These are phyloP conservation scores for Rehmannia glutinosa DNA, from an alignment of 257 asterid species.

Conservation along the genomic window DNA sequence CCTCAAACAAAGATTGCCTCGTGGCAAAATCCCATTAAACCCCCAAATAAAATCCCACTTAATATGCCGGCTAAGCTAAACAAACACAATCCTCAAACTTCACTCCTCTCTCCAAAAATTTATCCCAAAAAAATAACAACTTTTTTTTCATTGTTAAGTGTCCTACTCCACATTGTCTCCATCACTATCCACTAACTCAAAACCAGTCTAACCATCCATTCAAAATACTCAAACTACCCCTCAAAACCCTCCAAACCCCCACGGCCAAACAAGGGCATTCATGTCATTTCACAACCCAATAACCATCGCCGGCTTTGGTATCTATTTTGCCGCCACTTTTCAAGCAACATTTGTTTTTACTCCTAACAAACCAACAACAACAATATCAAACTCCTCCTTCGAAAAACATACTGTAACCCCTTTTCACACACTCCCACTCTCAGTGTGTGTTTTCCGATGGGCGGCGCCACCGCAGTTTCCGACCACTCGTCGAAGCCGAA, in stretches of 20 bases:
- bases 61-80: constrained; percentile 61
- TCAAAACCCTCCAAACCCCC: neutral
- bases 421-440: too few relatives aligned
- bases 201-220: constrained; percentile 8
- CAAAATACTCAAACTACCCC: constrained; percentile 23
- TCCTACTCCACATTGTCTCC: too few relatives aligned
- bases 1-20: too few relatives aligned
- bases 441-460: constrained; percentile 18
- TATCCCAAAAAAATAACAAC: too few relatives aligned
- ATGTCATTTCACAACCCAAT: constrained; percentile 26
- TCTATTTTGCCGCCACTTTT: constrained; percentile 73
- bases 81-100: too few relatives aligned
- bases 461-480: constrained; percentile 32
- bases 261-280: constrained; percentile 13
- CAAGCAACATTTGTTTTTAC: constrained; percentile 45
- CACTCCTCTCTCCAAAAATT: constrained; percentile 19
- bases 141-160: too few relatives aligned
- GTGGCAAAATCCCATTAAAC: constrained; percentile 18
- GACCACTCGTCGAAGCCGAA: constrained; percentile 36
- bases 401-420: too few relatives aligned
- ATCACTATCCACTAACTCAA: constrained; percentile 20
- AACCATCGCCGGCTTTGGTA: constrained; percentile 64
- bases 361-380: constrained; percentile 15
- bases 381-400: too few relatives aligned
- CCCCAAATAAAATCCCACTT: constrained; percentile 21